Base-by-base conservation (phyloP, 192 early-diverging fungal genomes). In the Blastocladiella britannica region DNA sequence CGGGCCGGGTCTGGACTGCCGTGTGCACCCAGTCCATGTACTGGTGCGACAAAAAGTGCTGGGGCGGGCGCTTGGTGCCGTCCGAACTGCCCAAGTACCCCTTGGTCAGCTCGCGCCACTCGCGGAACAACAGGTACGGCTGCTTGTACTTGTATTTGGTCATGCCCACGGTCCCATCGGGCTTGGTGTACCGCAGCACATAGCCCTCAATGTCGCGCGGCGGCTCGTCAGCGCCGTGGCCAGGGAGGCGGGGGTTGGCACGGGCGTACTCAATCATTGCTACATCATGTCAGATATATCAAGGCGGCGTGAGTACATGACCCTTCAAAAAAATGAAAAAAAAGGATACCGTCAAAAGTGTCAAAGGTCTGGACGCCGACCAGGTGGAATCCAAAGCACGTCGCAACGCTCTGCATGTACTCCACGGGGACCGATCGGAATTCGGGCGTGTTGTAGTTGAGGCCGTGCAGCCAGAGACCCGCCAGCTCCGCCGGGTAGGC, bases 61-160 rank as follows among this genome's bases (percentile, higher is more conserved):
- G 59, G 37, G 66, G 67, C 28, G 68, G 65, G 58, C 64, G 69
- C 55, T 60, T 67, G 55, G 25, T 55, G 18, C 27, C 24, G 3
- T 77, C 58, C 30, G 69, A 66, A 9, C 66, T 66, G 7, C 53
- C 29, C 7, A 87, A 59, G 0, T 89, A 56, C 20, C 56, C 57
- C 60, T 81, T 83, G 8, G 93, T 97, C 6, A 91, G 61, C 60
- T 95, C 91, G n/a, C 93, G 76, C 87, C 92, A 97, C 55, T 97
- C 93, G 25, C 90, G 78, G 70, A 85, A 97, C 79, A 91, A 82
- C 29, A 95, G 64, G 54, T 97, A 97, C 0, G 88, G 86, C 63
- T 88, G 83, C 54, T 97, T 89, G 63, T 85, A 92, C 63, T 97
- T 97, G 70, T 93, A 75, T 72, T 97, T 97, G 75, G 90, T 93